Conservation (phyloP, 2,329 filamentous ascomycete genomes). For the Fusarium sp. region DNA sequence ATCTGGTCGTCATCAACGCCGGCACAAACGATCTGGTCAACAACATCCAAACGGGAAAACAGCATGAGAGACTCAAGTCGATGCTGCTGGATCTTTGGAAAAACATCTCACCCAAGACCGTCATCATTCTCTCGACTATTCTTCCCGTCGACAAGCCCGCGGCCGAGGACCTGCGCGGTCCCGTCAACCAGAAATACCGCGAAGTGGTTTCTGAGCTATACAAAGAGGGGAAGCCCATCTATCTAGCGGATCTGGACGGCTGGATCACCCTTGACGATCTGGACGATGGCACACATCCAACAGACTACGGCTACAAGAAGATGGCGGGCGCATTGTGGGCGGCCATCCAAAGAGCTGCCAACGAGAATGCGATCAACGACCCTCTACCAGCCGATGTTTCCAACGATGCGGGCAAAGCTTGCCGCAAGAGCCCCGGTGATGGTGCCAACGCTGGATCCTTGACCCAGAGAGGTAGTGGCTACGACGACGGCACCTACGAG, state of each 20-base stretch:
- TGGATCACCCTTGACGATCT: neutral
- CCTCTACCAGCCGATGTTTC: neutral
- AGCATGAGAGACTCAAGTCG: neutral
- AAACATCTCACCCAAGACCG: neutral
- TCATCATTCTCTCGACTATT: neutral
- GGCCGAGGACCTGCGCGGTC: neutral
- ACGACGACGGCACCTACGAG: conserved; percentile 46
- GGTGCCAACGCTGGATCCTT: conserved; percentile 1
- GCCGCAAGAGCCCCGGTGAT: conserved; percentile 1
- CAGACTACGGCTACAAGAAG: neutral
- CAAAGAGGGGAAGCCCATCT: neutral
- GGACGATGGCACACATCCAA: neutral
- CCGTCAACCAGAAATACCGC: neutral
- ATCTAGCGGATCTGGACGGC: neutral
- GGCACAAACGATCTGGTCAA: neutral
- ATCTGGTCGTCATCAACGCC: neutral
- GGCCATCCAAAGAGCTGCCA: neutral
- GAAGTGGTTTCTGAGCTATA: neutral
- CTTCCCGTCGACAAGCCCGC: neutral
- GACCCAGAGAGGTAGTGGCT: conserved; percentile 46
- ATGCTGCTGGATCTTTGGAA: neutral
- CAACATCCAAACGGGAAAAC: neutral
- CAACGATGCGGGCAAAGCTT: neutral
- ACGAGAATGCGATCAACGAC: neutral
- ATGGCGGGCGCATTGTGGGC: neutral